phyloP scores from a whole-genome alignment of 1,284 basidiomycete genomes.

The Neotropicomus parvogracilis region DNA sequence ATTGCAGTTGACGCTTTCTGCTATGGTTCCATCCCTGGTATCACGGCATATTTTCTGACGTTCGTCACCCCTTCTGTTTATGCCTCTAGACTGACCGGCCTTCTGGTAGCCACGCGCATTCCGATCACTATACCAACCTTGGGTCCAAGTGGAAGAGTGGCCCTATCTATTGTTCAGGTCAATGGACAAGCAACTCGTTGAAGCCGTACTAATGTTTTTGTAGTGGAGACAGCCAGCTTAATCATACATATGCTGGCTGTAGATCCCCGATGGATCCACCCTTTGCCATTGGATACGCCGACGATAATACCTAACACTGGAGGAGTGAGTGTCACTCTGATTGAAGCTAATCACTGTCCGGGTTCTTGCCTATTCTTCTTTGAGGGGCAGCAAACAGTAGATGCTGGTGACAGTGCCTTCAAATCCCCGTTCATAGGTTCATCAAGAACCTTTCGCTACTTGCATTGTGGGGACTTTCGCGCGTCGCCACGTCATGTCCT shows the following conservation, averaged over 20 bases:
- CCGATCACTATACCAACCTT: slow-evolving; percentile 91
- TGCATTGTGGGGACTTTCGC: slow-evolving; percentile 95
- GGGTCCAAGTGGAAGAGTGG: slow-evolving; percentile 86
- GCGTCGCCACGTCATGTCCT: slow-evolving; percentile 81
- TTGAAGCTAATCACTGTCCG: slow-evolving; percentile 98
- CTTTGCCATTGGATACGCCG: slow-evolving; percentile 78
- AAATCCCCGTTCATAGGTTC: slow-evolving; percentile 72
- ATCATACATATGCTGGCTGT: slow-evolving; percentile 89
- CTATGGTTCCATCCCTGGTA: slow-evolving; percentile 85
- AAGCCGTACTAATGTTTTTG: slow-evolving; percentile 6
- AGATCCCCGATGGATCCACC: slow-evolving; percentile 81
- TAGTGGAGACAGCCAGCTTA: slow-evolving; percentile 77
- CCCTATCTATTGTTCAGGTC: slow-evolving; percentile 88
- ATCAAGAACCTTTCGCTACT: slow-evolving; percentile 73
- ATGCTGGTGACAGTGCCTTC: slow-evolving; percentile 80
- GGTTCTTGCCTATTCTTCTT: slow-evolving; percentile 94
- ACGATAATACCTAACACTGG: slow-evolving; percentile 77
- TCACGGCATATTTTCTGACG: slow-evolving; percentile 89
- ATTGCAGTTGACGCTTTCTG: slow-evolving; percentile 95
- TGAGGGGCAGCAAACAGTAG: slow-evolving; percentile 84
- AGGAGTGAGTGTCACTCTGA: slow-evolving; percentile 86
- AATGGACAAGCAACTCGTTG: background rate
- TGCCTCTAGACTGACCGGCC: slow-evolving; percentile 11
- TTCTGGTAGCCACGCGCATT: slow-evolving; percentile 78
- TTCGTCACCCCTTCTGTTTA: slow-evolving; percentile 26